A percentile compares a stretch with the other conserved stretches of the same genome.
Evolutionary conservation across 495 filamentous ascomycete genomes (phyloP).

Genomic region (Hypoxylon perforatum): DNA sequence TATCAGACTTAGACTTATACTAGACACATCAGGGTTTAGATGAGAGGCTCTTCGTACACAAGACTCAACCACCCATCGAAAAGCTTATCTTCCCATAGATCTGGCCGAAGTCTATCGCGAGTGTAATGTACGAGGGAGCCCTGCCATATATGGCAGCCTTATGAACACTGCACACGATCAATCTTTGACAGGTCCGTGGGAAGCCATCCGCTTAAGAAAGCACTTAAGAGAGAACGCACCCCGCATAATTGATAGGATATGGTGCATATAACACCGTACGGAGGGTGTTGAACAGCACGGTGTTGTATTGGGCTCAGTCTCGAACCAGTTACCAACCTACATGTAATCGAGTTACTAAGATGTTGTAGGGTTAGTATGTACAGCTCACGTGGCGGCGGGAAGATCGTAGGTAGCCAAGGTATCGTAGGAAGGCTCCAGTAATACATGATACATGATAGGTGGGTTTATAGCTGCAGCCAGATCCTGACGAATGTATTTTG

Average conservation of each 20-base stretch:
- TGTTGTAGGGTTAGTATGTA: slow-evolving; percentile 25
- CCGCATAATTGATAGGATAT: slow-evolving; percentile 36
- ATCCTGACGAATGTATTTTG: slow-evolving; percentile 20
- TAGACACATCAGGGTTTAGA: too few relatives aligned
- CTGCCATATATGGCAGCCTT: slow-evolving; percentile 22
- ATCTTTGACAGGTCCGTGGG: slow-evolving; percentile 33
- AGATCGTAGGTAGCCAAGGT: slow-evolving; percentile 38
- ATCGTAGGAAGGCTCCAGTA: slow-evolving; percentile 31
- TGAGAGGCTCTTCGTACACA: slow-evolving; percentile 1
- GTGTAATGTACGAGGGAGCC: slow-evolving; percentile 5
- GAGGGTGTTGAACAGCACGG: slow-evolving; percentile 11
- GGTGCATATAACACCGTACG: slow-evolving; percentile 30
- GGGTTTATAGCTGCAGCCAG: slow-evolving; percentile 15
- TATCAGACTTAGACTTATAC: too few relatives aligned
- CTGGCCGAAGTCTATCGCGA: slow-evolving; percentile 18
- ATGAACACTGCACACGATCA: slow-evolving; percentile 24
- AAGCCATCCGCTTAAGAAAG: slow-evolving; percentile 26
- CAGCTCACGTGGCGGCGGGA: slow-evolving; percentile 43
- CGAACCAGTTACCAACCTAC: background rate
- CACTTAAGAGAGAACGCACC: slow-evolving; percentile 35
- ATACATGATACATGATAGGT: background rate
- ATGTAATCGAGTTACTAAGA: slow-evolving; percentile 28
- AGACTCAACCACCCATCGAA: slow-evolving; percentile 1
- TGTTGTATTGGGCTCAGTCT: slow-evolving; percentile 32
- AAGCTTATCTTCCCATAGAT: slow-evolving; percentile 28